These are phyloP conservation scores for Xylariaceae sp. DNA, from an alignment of 2,329 filamentous ascomycete genomes.

Conservation along the genomic window DNA sequence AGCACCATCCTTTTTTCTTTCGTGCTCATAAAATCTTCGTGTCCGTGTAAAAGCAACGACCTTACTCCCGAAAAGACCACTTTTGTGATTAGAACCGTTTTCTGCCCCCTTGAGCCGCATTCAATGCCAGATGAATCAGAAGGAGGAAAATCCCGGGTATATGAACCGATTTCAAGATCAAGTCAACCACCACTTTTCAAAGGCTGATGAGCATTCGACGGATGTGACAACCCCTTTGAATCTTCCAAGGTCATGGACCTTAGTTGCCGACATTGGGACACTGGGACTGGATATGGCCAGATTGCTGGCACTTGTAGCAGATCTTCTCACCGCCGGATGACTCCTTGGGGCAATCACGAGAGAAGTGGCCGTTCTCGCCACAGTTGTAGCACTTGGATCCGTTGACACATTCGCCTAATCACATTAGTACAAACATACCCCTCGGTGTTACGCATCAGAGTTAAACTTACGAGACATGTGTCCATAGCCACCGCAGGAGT, in stretches of 20 bases:
- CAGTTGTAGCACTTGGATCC: conserved; percentile 99
- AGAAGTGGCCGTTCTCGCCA: conserved; percentile 88
- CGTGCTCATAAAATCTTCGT: neutral
- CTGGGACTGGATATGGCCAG: conserved; percentile 86
- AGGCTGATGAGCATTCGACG: conserved; percentile 4
- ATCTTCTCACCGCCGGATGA: conserved; percentile 83
- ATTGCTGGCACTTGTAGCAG: conserved; percentile 91
- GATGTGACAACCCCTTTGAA: conserved; percentile 10
- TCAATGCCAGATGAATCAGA: conserved; percentile 14
- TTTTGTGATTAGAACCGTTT: conserved; percentile 8
- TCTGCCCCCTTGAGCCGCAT: conserved; percentile 8
- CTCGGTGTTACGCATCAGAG: neutral
- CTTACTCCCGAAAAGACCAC: conserved; percentile 14
- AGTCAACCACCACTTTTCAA: conserved; percentile 3
- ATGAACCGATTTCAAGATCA: conserved; percentile 8
- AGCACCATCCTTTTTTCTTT: conserved; percentile 9
- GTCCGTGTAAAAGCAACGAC: conserved; percentile 11
- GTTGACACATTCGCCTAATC: conserved; percentile 81
- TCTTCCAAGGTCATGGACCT: conserved; percentile 1
- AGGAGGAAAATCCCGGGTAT: conserved; percentile 12
- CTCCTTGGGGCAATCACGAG: conserved; percentile 93
- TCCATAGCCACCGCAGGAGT: conserved; percentile 94
- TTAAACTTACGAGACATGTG: conserved; percentile 77
- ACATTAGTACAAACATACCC: conserved; percentile 7
- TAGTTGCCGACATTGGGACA: conserved; percentile 69